A percentile compares a stretch with the other conserved stretches of the same genome.
These are phyloP conservation scores for Solanum sitiens DNA, from an alignment of 257 asterid species.

Conservation along the genomic window DNA sequence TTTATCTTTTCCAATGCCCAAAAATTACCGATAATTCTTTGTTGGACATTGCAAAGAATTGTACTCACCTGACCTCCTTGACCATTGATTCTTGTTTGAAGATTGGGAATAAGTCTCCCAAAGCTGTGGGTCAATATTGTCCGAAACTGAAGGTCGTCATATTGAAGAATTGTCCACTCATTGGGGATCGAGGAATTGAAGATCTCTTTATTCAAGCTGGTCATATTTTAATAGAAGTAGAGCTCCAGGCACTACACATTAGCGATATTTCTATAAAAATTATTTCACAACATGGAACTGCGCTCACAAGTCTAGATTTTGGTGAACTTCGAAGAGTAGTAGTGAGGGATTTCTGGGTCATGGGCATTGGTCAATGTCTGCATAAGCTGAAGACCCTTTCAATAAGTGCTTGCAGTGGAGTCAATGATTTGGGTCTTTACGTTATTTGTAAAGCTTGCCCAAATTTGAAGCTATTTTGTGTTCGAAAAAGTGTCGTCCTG, in stretches of 20 bases:
- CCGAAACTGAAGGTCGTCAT: too few relatives aligned
- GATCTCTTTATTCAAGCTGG: slow-evolving; percentile 44
- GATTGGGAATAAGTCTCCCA: neutral
- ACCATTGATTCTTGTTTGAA: neutral
- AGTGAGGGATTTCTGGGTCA: slow-evolving; percentile 85
- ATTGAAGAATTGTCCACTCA: neutral
- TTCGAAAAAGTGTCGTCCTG: slow-evolving; percentile 39
- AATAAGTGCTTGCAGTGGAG: slow-evolving; percentile 55
- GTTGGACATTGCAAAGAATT: too few relatives aligned
- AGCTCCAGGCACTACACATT: slow-evolving; percentile 46
- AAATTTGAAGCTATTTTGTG: slow-evolving; percentile 34
- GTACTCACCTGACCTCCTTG: neutral
- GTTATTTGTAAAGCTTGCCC: slow-evolving; percentile 62
- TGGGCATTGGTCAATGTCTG: slow-evolving; percentile 78
- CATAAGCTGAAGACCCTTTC: slow-evolving; percentile 52
- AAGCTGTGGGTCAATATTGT: neutral
- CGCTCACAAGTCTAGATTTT: neutral
- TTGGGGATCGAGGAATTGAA: slow-evolving; percentile 18
- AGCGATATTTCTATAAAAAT: slow-evolving; percentile 22
- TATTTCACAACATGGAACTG: neutral
- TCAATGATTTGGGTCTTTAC: slow-evolving; percentile 57
- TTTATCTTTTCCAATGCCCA: neutral
- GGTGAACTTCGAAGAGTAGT: neutral
- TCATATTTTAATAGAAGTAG: slow-evolving; percentile 34
- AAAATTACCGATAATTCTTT: too few relatives aligned